Evolutionary conservation across 352 stramenopile species (phyloP).

Genomic region (Phytophthora melonis): DNA sequence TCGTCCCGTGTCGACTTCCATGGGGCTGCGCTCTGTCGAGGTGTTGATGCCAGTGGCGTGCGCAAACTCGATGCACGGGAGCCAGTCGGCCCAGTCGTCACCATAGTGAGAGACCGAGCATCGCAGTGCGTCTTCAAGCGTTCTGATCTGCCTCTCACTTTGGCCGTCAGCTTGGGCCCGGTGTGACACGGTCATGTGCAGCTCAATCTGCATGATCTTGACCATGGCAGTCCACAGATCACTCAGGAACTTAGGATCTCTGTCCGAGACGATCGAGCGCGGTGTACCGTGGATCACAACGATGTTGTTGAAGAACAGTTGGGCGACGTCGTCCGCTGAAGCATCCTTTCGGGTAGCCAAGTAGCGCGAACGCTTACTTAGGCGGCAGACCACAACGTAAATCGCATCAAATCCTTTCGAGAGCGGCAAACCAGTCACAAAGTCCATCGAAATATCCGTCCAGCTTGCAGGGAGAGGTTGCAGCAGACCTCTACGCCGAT

Average conservation of each 20-base stretch:
- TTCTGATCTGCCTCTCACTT: conserved; percentile 8
- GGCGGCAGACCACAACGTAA: neutral
- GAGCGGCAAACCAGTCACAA: neutral
- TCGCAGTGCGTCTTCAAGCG: conserved; percentile 2
- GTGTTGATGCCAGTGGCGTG: conserved; percentile 2
- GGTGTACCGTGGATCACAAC: neutral
- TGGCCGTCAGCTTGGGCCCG: conserved; percentile 6
- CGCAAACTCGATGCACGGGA: conserved; percentile 4
- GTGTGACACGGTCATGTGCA: conserved; percentile 7
- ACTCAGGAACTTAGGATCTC: neutral
- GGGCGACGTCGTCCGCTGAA: neutral
- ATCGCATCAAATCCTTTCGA: conserved; percentile 10
- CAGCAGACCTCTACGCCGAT: neutral
- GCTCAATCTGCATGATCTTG: neutral
- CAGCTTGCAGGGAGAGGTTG: neutral
- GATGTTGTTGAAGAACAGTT: conserved; percentile 4
- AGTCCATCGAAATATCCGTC: neutral
- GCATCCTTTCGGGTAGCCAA: neutral
- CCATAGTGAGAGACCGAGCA: conserved; percentile 9
- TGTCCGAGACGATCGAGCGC: neutral
- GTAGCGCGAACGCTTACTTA: conserved; percentile 1
- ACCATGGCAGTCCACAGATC: neutral
- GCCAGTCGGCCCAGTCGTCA: neutral
- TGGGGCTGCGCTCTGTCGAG: too few species aligned
- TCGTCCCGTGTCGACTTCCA: too few species aligned